phyloP scores from a whole-genome alignment of 228 moss, liverwort and hornwort species.

The Sphagnum magellanicum region DNA sequence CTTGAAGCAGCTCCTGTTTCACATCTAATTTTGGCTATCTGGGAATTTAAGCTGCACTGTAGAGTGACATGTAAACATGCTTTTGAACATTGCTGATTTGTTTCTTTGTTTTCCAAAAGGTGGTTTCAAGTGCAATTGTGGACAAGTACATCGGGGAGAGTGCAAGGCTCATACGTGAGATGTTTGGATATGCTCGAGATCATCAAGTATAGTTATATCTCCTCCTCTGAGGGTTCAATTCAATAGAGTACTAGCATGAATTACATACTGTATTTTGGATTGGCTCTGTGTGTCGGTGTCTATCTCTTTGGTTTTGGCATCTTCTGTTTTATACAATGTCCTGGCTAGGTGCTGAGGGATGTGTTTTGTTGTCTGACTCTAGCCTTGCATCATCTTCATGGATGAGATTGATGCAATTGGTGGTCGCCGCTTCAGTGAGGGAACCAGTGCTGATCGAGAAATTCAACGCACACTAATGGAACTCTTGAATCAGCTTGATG shows the following conservation, averaged over 20 bases:
- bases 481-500: conserved; percentile 96
- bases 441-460: conserved; percentile 97
- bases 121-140: conserved; percentile 98
- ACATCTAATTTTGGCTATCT: neutral
- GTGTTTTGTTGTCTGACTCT: conserved; percentile 47
- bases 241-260: neutral
- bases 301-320: conserved; percentile 79
- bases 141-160: conserved; percentile 99
- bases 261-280: neutral
- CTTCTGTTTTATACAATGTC: conserved; percentile 88
- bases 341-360: conserved; percentile 82
- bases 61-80: neutral
- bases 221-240: neutral
- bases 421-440: conserved; percentile 96
- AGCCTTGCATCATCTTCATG: conserved; percentile 99
- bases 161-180: conserved; percentile 95
- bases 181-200: conserved; percentile 99
- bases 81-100: neutral
- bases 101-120: conserved; percentile 29
- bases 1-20: neutral
- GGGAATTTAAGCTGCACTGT: neutral
- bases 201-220: conserved; percentile 54
- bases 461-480: conserved; percentile 98
- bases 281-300: neutral
- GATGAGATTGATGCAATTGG: conserved; percentile 99